Conservation (phyloP, 2,329 filamentous ascomycete genomes). For the Drechslerella dactyloides region DNA sequence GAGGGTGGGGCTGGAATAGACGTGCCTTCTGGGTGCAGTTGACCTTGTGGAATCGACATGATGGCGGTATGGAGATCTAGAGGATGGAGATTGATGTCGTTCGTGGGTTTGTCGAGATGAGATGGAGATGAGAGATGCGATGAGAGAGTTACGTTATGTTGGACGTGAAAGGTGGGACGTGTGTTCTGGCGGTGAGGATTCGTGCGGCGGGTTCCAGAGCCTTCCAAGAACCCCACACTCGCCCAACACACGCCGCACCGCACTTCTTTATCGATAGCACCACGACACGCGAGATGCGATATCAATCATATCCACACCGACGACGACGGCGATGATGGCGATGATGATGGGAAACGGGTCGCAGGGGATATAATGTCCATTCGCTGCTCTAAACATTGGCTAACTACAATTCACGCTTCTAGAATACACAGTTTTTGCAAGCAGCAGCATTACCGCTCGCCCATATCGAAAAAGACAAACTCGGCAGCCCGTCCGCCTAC, state of each 20-base stretch:
- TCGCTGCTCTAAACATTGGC: no score
- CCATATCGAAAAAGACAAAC: slow-evolving; percentile 51
- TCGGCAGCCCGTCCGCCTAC: slow-evolving; percentile 34
- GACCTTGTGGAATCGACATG: no score
- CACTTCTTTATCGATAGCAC: slow-evolving; percentile 3
- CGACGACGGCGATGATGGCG: no score
- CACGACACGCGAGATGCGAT: no score
- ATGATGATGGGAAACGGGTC: no score
- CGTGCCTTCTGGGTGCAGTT: background rate
- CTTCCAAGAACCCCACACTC: slow-evolving; percentile 28
- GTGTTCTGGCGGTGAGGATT: slow-evolving; percentile 1
- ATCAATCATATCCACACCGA: no score
- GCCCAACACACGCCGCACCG: background rate
- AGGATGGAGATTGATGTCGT: no score
- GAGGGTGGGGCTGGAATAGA: no score
- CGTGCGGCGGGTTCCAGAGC: slow-evolving; percentile 33
- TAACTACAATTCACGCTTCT: no score
- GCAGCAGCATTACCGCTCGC: slow-evolving; percentile 14
- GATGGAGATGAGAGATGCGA: slow-evolving; percentile 19
- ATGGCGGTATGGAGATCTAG: no score
- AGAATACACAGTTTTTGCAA: background rate
- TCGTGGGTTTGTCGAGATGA: slow-evolving; percentile 20
- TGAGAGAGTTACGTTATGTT: background rate
- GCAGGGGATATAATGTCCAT: background rate
- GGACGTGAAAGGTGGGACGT: slow-evolving; percentile 14